These are phyloP conservation scores for Diaporthe amygdali DNA, from an alignment of 2,329 filamentous ascomycete species.

Conservation along the genomic window DNA sequence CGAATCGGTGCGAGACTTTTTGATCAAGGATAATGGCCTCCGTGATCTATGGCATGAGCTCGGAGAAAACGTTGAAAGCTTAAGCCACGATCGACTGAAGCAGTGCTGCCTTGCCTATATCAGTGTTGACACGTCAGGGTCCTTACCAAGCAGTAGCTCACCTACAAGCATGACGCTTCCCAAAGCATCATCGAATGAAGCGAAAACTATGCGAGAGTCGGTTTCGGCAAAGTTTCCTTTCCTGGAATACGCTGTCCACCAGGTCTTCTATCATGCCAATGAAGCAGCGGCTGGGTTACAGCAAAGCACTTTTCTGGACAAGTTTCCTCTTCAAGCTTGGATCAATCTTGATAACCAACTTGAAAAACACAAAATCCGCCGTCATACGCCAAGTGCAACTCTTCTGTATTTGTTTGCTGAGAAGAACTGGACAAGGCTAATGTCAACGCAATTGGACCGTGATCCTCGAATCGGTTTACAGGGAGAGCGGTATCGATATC, in stretches of 20 bases:
- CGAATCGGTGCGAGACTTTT: conserved; percentile 23
- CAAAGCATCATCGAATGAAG: conserved; percentile 1
- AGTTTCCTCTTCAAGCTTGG: conserved; percentile 11
- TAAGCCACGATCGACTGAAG: conserved; percentile 27
- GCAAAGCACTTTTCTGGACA: not conserved
- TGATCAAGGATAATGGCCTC: conserved; percentile 25
- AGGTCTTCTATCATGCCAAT: not conserved
- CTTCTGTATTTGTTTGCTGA: conserved; percentile 19
- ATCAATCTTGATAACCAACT: not conserved
- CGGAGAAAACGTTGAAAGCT: conserved; percentile 19
- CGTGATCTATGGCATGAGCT: conserved; percentile 20
- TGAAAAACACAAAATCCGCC: not conserved
- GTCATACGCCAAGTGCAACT: conserved; percentile 8
- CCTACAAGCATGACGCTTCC: not conserved
- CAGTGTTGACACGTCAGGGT: not conserved
- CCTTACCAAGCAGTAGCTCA: not conserved
- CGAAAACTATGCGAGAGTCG: not conserved
- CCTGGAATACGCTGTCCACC: not conserved
- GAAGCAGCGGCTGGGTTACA: not conserved
- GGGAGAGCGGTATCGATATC: conserved; percentile 20
- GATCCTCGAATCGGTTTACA: not conserved
- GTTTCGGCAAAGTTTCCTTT: not conserved
- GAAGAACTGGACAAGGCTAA: conserved; percentile 10
- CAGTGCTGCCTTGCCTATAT: conserved; percentile 21
- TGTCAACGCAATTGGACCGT: not conserved